These are phyloP conservation scores for Leishmania martiniquensis DNA, from an alignment of 208 protist genomes.

Conservation along the genomic window DNA sequence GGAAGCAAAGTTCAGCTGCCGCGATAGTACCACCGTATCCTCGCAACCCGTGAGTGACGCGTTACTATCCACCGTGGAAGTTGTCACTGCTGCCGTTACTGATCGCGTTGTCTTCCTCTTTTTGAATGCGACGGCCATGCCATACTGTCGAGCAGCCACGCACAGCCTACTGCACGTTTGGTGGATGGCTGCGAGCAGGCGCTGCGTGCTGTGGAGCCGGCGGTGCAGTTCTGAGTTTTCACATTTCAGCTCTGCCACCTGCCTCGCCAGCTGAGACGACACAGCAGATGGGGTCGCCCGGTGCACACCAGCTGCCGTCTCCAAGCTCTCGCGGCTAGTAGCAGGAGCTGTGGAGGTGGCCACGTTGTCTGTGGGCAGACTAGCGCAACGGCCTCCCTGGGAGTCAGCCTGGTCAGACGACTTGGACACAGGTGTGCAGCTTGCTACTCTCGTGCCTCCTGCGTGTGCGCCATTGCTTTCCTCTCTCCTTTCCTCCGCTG, in stretches of 20 bases:
- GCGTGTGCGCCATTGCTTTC: neutral
- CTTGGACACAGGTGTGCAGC: neutral
- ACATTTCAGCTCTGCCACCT: neutral
- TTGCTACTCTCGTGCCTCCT: too few relatives aligned
- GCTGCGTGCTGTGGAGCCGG: neutral
- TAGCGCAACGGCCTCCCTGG: neutral
- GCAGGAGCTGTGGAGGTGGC: slow-evolving; percentile 2
- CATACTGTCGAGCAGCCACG: slow-evolving; percentile 18
- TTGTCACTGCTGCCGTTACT: neutral
- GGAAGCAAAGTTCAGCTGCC: neutral
- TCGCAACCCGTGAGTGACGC: neutral
- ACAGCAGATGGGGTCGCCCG: neutral
- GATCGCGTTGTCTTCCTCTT: neutral
- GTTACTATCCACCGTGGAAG: neutral
- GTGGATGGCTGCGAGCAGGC: slow-evolving; percentile 5
- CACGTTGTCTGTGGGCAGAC: neutral
- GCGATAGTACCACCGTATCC: neutral
- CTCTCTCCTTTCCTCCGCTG: neutral
- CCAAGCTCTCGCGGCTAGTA: neutral
- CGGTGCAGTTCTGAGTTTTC: slow-evolving; percentile 4
- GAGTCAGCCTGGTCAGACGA: neutral
- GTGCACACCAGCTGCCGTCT: neutral
- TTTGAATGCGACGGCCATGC: slow-evolving; percentile 6
- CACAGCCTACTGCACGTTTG: slow-evolving; percentile 10
- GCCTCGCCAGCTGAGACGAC: neutral